Percentiles rank a stretch among this genome's conserved stretches.
These are phyloP conservation scores for Boletus semigastroideus DNA, from an alignment of 1,284 basidiomycete species.

Conservation along the genomic window DNA sequence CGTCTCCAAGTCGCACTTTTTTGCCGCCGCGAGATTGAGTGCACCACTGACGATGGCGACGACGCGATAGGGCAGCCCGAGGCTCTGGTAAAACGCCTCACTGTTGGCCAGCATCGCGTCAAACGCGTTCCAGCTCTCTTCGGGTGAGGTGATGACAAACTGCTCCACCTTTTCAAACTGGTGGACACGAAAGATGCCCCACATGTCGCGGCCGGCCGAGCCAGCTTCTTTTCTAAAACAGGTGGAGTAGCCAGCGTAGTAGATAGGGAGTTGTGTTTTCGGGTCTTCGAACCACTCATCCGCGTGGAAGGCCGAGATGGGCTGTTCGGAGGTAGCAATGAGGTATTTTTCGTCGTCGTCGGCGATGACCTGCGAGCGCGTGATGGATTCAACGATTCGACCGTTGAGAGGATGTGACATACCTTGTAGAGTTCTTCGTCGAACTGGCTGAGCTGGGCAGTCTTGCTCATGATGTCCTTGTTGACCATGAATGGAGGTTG, in stretches of 20 bases:
- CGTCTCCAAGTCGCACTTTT: constrained; percentile 98
- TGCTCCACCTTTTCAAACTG: constrained; percentile 99
- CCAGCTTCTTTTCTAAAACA: constrained; percentile 99
- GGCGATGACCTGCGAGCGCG: constrained; percentile 63
- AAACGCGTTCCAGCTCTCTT: constrained; percentile 93
- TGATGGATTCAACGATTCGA: neutral
- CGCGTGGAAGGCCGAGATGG: constrained; percentile 92
- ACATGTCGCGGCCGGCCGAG: constrained; percentile 95
- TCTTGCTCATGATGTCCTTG: constrained; percentile 96
- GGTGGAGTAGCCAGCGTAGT: constrained; percentile 86
- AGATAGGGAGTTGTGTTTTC: constrained; percentile 86
- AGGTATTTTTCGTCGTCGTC: constrained; percentile 98
- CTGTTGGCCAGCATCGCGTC: constrained; percentile 89
- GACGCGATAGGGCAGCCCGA: constrained; percentile 88
- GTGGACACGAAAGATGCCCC: constrained; percentile 99
- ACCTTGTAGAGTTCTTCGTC: constrained; percentile 99
- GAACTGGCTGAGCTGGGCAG: constrained; percentile 96
- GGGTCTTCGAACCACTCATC: constrained; percentile 98
- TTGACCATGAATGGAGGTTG: constrained; percentile 99
- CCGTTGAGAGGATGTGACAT: constrained; percentile 2
- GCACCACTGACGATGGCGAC: constrained; percentile 97
- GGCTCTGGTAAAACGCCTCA: constrained; percentile 94
- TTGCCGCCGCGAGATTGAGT: constrained; percentile 93
- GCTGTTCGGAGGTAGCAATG: constrained; percentile 98
- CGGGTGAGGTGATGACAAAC: constrained; percentile 94